Percentiles rank a stretch among this genome's conserved stretches.
phyloP scores from a whole-genome alignment of 345 rosid species.

The Pugionium cornutum region DNA sequence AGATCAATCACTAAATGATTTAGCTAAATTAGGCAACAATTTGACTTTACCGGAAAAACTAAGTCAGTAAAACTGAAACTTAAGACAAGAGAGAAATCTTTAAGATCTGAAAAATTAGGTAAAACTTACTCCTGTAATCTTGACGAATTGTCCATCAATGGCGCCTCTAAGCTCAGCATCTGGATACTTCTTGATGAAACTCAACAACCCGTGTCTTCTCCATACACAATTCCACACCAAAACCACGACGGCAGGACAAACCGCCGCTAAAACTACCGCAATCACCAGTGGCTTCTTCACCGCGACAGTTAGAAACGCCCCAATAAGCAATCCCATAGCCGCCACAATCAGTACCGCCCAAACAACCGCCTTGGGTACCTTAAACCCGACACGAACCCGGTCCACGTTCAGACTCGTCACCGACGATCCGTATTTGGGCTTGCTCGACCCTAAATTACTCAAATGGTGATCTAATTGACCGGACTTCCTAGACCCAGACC shows the following conservation, averaged over 20 bases:
- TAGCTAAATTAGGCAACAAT: background rate
- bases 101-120: constrained; percentile 4
- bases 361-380: constrained; percentile 68
- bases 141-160: constrained; percentile 86
- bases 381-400: constrained; percentile 70
- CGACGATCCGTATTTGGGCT: constrained; percentile 71
- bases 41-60: background rate
- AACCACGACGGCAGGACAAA: constrained; percentile 53
- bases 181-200: constrained; percentile 64
- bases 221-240: constrained; percentile 69
- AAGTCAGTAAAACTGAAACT: constrained; percentile 21
- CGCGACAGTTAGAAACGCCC: constrained; percentile 76
- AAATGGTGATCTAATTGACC: constrained; percentile 61
- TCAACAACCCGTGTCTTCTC: constrained; percentile 73
- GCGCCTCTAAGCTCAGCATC: constrained; percentile 96
- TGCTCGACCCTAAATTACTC: constrained; percentile 45
- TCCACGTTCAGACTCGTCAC: constrained; percentile 71
- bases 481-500: constrained; percentile 55
- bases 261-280: constrained; percentile 59
- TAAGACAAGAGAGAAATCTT: constrained; percentile 4
- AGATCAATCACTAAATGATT: background rate
- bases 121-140: constrained; percentile 82
- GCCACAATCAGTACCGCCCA: constrained; percentile 70
- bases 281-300: constrained; percentile 73
- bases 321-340: constrained; percentile 62